phyloP scores from a whole-genome alignment of 768 basidiomycete genomes.

The Russula sp. region DNA sequence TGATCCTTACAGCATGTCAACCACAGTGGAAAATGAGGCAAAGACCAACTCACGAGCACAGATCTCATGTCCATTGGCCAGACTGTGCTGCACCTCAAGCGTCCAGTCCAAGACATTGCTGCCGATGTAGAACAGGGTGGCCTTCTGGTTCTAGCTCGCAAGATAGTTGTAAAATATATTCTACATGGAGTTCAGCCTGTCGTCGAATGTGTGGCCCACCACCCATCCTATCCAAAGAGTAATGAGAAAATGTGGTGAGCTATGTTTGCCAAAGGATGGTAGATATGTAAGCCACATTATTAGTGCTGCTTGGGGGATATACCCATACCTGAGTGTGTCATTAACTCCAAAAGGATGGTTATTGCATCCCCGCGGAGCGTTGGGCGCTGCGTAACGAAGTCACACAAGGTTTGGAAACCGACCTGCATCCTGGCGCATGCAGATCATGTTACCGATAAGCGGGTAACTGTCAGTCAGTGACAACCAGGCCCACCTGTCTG shows the following conservation, averaged over 20 bases:
- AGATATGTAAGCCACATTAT: slow-evolving; percentile 5
- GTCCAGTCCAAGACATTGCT: slow-evolving; percentile 55
- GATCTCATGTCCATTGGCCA: slow-evolving; percentile 52
- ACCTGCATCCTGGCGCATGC: slow-evolving; percentile 55
- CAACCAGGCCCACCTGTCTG: slow-evolving; percentile 50
- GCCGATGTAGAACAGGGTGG: slow-evolving; percentile 58
- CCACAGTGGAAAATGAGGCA: not conserved
- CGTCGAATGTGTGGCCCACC: slow-evolving; percentile 55
- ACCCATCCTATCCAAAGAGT: slow-evolving; percentile 39
- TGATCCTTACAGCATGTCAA: too few species aligned
- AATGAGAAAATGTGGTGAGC: not conserved
- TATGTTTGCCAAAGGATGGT: not conserved
- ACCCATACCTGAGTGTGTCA: slow-evolving; percentile 77
- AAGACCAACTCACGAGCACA: slow-evolving; percentile 49
- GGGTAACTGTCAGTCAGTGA: slow-evolving; percentile 6
- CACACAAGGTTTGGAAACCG: slow-evolving; percentile 89
- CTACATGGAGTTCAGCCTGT: slow-evolving; percentile 59
- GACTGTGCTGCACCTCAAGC: slow-evolving; percentile 44
- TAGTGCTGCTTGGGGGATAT: not conserved
- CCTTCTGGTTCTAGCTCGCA: slow-evolving; percentile 46
- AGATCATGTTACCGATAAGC: slow-evolving; percentile 23
- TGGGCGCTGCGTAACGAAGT: slow-evolving; percentile 80
- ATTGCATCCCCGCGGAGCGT: slow-evolving; percentile 77
- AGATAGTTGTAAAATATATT: slow-evolving; percentile 56
- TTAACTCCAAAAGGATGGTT: slow-evolving; percentile 78